Percentiles rank a stretch among this genome's conserved stretches.
Evolutionary conservation across 331 rosid species (phyloP).

Genomic region (Erythrophleum ivorense): DNA sequence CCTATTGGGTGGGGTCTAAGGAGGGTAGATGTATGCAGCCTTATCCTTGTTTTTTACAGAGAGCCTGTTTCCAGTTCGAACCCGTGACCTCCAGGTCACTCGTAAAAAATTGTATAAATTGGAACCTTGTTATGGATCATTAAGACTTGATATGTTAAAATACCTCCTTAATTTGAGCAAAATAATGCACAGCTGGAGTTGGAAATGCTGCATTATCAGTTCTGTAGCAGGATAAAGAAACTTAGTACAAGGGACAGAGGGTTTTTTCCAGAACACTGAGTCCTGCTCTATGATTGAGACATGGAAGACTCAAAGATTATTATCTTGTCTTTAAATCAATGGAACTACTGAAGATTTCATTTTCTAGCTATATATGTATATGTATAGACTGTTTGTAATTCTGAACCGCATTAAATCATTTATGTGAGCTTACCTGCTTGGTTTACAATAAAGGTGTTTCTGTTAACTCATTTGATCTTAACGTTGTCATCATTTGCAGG

Average conservation of each 20-base stretch:
- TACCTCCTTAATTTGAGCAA: too few relatives aligned
- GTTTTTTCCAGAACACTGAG: background rate
- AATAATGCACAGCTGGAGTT: background rate
- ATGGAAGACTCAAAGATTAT: background rate
- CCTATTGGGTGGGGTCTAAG: too few relatives aligned
- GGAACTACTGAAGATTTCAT: background rate
- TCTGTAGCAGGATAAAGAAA: background rate
- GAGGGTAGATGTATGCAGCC: too few relatives aligned
- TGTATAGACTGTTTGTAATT: background rate
- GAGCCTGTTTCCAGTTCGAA: too few relatives aligned
- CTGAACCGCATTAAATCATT: background rate
- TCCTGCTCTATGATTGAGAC: background rate
- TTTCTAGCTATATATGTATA: background rate
- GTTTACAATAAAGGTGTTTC: background rate
- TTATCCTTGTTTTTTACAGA: too few relatives aligned
- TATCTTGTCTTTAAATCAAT: background rate
- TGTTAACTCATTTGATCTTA: slow-evolving; percentile 11
- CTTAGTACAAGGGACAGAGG: background rate
- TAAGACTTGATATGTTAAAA: background rate
- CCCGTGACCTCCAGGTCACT: too few relatives aligned
- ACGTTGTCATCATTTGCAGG: slow-evolving; percentile 13
- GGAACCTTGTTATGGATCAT: background rate
- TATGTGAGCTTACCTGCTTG: slow-evolving; percentile 3
- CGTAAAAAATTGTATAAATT: background rate
- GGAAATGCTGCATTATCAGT: background rate